A percentile compares a stretch with the other conserved stretches of the same genome.
phyloP scores from a whole-genome alignment of 495 filamentous ascomycete species.

The Penicillium arizonense region DNA sequence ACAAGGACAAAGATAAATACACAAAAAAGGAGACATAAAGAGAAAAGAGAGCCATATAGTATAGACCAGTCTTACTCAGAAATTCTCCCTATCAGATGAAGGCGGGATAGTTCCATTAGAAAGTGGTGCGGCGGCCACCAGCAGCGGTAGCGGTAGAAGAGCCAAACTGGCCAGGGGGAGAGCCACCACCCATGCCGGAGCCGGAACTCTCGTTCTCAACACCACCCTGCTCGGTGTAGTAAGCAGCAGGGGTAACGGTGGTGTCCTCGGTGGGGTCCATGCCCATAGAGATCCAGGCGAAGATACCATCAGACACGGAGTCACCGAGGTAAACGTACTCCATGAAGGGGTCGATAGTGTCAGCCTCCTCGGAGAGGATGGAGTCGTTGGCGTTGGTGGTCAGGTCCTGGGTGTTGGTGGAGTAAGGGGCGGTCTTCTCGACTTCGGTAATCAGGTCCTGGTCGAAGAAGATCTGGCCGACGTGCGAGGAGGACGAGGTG shows the following conservation, averaged over 20 bases:
- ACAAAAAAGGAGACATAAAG: too few species aligned
- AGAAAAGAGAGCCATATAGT: too few species aligned
- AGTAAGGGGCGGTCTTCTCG: slow-evolving; percentile 52
- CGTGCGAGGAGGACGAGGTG: slow-evolving; percentile 39
- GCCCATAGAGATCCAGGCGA: slow-evolving; percentile 35
- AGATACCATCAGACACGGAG: slow-evolving; percentile 26
- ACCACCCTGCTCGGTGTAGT: slow-evolving; percentile 32
- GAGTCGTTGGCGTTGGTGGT: slow-evolving; percentile 54
- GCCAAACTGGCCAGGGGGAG: slow-evolving; percentile 5
- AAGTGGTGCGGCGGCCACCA: too few species aligned
- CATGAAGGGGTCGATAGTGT: slow-evolving; percentile 53
- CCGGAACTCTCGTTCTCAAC: slow-evolving; percentile 32
- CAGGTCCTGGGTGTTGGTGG: slow-evolving; percentile 49
- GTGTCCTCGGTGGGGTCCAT: slow-evolving; percentile 26
- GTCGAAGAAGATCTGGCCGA: slow-evolving; percentile 64
- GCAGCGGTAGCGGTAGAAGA: slow-evolving; percentile 3
- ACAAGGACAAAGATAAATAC: too few species aligned
- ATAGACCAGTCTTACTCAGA: too few species aligned
- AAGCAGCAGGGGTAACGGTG: slow-evolving; percentile 30
- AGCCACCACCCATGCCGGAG: slow-evolving; percentile 10
- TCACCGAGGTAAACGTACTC: slow-evolving; percentile 46
- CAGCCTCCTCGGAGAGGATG: slow-evolving; percentile 44
- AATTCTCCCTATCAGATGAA: too few species aligned
- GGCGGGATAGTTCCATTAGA: too few species aligned
- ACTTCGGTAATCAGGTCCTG: slow-evolving; percentile 46